phyloP scores from a whole-genome alignment of 768 basidiomycete species.

The Heimioporus sp. region DNA sequence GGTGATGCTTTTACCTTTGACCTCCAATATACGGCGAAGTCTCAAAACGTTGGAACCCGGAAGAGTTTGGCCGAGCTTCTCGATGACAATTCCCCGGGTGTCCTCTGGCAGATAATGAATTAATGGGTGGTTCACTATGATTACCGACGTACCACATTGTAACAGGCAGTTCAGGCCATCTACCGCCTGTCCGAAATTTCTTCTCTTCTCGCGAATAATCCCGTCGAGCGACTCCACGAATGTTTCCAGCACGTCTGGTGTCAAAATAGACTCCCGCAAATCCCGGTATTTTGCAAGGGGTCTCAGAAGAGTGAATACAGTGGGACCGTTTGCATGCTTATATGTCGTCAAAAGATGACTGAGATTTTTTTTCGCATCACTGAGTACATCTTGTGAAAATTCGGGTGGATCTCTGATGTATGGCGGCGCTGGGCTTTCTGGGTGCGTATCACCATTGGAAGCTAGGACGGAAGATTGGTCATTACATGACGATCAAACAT shows the following conservation, averaged over 20 bases:
- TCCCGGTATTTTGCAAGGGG: constrained; percentile 14
- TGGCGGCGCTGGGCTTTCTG: background rate
- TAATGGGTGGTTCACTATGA: background rate
- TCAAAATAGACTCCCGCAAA: constrained; percentile 13
- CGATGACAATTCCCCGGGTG: constrained; percentile 2
- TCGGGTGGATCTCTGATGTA: background rate
- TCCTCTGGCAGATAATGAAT: constrained; percentile 9
- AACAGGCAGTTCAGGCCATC: constrained; percentile 16
- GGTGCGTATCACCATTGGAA: background rate
- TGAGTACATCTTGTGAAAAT: background rate
- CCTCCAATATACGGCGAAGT: constrained; percentile 12
- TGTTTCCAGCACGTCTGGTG: background rate
- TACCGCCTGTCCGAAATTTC: constrained; percentile 18
- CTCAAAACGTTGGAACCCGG: background rate
- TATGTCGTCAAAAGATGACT: background rate
- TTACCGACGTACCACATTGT: constrained; percentile 11
- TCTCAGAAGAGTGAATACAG: constrained; percentile 18
- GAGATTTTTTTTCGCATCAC: constrained; percentile 14
- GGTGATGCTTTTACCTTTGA: constrained; percentile 3
- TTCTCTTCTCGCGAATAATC: background rate
- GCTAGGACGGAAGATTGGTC: background rate
- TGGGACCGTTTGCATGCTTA: constrained; percentile 14
- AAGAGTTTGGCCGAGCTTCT: background rate
- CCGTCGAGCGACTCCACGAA: constrained; percentile 12
- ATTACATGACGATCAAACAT: too few species aligned